Conservation (phyloP, 1,139 yeast species). For the Scheffersomyces quercinus region DNA sequence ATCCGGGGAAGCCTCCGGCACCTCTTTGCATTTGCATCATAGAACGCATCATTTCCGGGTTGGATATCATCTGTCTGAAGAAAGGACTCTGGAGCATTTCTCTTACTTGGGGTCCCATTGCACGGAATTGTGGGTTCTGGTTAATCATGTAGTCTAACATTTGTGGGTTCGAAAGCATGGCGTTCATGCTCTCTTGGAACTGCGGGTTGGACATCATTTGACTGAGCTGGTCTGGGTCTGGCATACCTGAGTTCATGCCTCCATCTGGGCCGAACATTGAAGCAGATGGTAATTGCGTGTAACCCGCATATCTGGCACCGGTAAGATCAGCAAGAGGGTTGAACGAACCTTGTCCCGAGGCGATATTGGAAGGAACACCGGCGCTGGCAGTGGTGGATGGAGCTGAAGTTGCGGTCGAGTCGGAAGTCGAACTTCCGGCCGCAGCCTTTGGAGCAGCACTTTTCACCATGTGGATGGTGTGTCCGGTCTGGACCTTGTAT, state of each 20-base stretch:
- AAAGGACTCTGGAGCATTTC: slow-evolving; percentile 82
- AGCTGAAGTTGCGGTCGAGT: slow-evolving; percentile 16
- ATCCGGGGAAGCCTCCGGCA: slow-evolving; percentile 8
- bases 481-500: slow-evolving; percentile 83
- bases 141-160: slow-evolving; percentile 82
- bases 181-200: slow-evolving; percentile 78
- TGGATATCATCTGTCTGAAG: slow-evolving; percentile 80
- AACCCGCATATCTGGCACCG: slow-evolving; percentile 95
- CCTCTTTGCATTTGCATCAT: slow-evolving; percentile 62
- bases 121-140: slow-evolving; percentile 79
- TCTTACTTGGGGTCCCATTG: slow-evolving; percentile 88
- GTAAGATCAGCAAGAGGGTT: slow-evolving; percentile 91
- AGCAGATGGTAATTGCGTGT: slow-evolving; percentile 81
- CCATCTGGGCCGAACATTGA: slow-evolving; percentile 95
- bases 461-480: slow-evolving; percentile 86
- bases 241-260: slow-evolving; percentile 69
- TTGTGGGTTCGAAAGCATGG: slow-evolving; percentile 75
- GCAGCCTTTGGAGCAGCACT: slow-evolving; percentile 42
- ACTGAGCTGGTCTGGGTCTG: slow-evolving; percentile 72
- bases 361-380: slow-evolving; percentile 68
- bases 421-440: slow-evolving; percentile 13
- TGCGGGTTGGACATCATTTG: slow-evolving; percentile 79
- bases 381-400: slow-evolving; percentile 7
- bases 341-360: slow-evolving; percentile 87
- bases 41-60: slow-evolving; percentile 82